Base-by-base conservation (phyloP, 2,329 filamentous ascomycete genomes). In the Dendryphion nanum region DNA sequence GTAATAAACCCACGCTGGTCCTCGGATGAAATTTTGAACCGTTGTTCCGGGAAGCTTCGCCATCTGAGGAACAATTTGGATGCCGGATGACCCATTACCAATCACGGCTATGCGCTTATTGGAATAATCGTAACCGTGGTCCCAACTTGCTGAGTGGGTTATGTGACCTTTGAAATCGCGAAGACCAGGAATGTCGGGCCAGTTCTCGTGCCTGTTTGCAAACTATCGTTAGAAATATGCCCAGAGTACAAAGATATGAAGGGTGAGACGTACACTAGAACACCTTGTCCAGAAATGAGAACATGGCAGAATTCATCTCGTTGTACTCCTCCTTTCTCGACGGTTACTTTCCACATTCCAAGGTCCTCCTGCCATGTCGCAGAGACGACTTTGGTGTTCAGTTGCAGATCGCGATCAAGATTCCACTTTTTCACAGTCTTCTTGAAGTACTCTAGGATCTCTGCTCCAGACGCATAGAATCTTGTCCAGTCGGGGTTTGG, bases 101-200 rank as follows among this genome's bases (percentile, higher is more conserved):
- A 66, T 64, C 3, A 66, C 57, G 3, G 53, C 62, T 16, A 66
- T 45, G 12, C 55, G 49, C 35, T 66, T 66, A 31, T 57, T 48
- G 4, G 46, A 43, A 30, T 56, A 62, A 33, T 64, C 55, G 20
- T 59, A 61, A 4, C 54, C 63, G 24, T 51, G 55, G 39, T 79
- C 75, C 76, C 77, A 80, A 19, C 74, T 57, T 4, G 76, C 75
- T 1, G 73, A 75, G 44, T 80, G 77, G 64, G 72, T 76, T 41
- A 68, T 59, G 51, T 73, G 74, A 4, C 74, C 74, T 23, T 68
- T 54, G 37, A 75, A 78, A 2, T 61, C 58, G 2, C 71, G 61
- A 4, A 75, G 45, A 0, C 74, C 74, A 1, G 66, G 55, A 7
- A 77, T 74, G 2, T 69, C 57, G 4, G 74, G 73, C 63, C 67